These are phyloP conservation scores for Rhynchospora pubera DNA, from an alignment of 176 grass and related monocot species.

Conservation along the genomic window DNA sequence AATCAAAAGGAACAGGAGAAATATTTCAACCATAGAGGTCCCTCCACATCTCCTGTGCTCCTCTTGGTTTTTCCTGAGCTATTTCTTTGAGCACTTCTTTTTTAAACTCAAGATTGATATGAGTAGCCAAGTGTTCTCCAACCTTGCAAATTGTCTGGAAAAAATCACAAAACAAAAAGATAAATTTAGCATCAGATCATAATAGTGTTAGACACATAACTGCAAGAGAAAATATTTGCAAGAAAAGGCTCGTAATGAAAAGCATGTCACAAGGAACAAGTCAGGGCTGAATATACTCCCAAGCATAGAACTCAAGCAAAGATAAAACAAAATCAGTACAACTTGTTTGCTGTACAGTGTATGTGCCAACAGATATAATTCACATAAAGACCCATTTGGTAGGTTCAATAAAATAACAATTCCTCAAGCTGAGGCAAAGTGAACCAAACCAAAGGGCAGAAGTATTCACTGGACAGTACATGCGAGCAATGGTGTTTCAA, in stretches of 20 bases:
- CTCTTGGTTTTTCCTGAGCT: not conserved
- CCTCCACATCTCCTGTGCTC: constrained; percentile 2
- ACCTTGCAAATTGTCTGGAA: constrained; percentile 2
- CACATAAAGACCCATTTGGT: not conserved
- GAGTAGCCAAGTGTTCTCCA: not conserved
- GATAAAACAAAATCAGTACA: not conserved
- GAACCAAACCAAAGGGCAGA: not conserved
- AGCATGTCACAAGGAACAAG: not conserved
- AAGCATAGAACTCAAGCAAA: not conserved
- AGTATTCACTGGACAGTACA: not conserved
- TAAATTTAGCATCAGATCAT: not conserved
- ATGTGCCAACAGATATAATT: not conserved
- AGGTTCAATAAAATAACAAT: not conserved
- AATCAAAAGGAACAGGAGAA: not conserved
- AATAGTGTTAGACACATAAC: not conserved
- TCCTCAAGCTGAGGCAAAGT: not conserved
- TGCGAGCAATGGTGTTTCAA: not conserved
- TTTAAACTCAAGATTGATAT: constrained; percentile 18
- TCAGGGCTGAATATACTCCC: not conserved
- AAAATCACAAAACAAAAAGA: not conserved
- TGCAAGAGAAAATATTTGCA: not conserved
- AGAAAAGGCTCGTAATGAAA: not conserved
- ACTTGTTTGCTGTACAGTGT: not conserved
- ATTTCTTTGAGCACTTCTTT: not conserved
- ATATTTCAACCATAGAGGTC: constrained; percentile 11